Evolutionary conservation across 306 rosid genomes (phyloP), one percentile per base, ranked within the genome.

Genomic region (Citrullus mucosospermus): DNA sequence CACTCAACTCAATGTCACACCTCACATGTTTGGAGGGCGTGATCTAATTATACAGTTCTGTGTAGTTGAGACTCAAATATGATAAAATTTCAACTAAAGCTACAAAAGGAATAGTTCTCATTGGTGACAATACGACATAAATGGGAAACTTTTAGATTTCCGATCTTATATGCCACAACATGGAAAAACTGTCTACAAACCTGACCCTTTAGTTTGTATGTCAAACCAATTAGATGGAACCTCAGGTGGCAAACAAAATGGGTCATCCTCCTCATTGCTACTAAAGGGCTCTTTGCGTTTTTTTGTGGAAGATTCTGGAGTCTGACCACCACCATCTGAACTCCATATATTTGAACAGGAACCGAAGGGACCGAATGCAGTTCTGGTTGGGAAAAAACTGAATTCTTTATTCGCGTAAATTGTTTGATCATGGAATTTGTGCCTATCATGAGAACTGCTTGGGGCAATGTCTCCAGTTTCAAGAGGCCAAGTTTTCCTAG

Each of bases 191-290:
- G 82, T 82, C 91, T 89, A 96, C 90, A 85, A 92, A 93, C 96
- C 92, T 87, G 90, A 87, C 85, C 91, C 70, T 69, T 79, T 66
- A 83, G 55, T 86, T 85, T 70, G 84, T 80, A 88, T 85, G 68
- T 81, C 78, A 81, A 83, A 88, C 87, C 79, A 85, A 85, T 88
- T 82, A 87, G 92, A 90, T 86, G 96, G 89, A 83, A 83, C 90
- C 82, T 85, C 91, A 77, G 87, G 82, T 69, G 84, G 87, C 89
- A 88, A 86, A 85, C 90, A 89, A 95, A 91, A 95, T 82, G 85
- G 87, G 85, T 92, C 92, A 81, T 85, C 96, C 83, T 80, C 94
- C 84, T 86, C 87, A 46, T 79, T 83, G 84, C 80, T 85, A 81
- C 84, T 78, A 84, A 87, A 84, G 11, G 95, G 90, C 63, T 82